Evolutionary conservation across 129 eudicot species (phyloP).

Genomic region (Oenanthe sinensis): DNA sequence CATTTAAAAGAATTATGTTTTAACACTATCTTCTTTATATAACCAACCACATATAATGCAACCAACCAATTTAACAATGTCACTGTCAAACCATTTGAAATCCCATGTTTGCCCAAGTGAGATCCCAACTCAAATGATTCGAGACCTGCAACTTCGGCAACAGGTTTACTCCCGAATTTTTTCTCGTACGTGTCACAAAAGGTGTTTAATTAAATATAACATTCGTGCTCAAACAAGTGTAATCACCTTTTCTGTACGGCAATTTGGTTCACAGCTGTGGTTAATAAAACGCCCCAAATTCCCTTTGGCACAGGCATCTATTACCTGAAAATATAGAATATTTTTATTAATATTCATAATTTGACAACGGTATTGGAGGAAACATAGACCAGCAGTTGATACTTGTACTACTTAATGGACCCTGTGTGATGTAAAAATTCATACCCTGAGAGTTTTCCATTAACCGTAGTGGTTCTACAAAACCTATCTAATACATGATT

Average conservation of each 20-base stretch:
- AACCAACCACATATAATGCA: background rate
- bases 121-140: background rate
- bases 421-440: background rate
- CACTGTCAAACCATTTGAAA: constrained; percentile 1
- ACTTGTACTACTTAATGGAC: background rate
- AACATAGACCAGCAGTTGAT: background rate
- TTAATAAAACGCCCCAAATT: constrained; percentile 93
- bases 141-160: background rate
- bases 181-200: background rate
- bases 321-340: constrained; percentile 48
- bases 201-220: background rate
- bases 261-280: constrained; percentile 98
- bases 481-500: background rate
- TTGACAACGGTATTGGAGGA: background rate
- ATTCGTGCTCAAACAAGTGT: constrained; percentile 5
- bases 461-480: background rate
- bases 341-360: background rate
- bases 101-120: background rate
- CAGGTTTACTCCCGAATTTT: background rate
- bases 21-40: background rate
- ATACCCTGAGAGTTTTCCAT: background rate
- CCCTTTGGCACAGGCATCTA: constrained; percentile 96
- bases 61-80: background rate
- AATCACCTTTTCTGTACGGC: constrained; percentile 91
- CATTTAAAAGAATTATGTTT: background rate